These are phyloP conservation scores for Nicotiana tabacum DNA, from an alignment of 257 asterid species.

Conservation along the genomic window DNA sequence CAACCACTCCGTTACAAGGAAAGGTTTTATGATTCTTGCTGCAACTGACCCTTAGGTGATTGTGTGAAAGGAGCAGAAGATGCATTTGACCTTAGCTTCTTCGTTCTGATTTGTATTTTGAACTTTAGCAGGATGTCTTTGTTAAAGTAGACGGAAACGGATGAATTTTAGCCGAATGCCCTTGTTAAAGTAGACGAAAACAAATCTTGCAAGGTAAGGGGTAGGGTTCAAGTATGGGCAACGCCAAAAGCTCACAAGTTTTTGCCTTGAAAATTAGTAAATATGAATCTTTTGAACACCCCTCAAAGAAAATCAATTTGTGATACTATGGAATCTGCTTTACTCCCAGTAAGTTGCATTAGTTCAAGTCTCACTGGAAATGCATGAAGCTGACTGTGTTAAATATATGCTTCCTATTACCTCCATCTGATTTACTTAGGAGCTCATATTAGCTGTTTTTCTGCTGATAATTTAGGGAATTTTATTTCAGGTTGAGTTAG, in stretches of 20 bases:
- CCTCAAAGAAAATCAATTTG: not conserved
- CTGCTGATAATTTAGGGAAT: not conserved
- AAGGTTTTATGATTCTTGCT: not conserved
- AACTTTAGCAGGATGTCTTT: not conserved
- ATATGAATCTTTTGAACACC: not conserved
- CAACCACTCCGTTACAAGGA: not conserved
- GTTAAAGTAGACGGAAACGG: not conserved
- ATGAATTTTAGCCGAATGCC: no score
- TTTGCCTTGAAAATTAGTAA: not conserved
- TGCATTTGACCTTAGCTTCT: not conserved
- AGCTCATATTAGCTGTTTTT: not conserved
- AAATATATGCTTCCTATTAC: not conserved
- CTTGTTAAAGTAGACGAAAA: not conserved
- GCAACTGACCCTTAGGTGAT: not conserved
- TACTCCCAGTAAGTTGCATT: not conserved
- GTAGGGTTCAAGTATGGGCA: not conserved
- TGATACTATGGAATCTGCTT: not conserved
- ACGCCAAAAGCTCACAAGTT: not conserved
- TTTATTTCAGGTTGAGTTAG: conserved; percentile 57
- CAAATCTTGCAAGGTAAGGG: not conserved
- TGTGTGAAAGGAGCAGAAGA: not conserved
- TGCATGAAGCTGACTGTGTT: not conserved
- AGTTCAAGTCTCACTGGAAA: not conserved
- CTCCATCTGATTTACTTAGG: not conserved
- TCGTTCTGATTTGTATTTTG: not conserved